Conservation (phyloP, 352 stramenopile genomes). For the Pythium insidiosum region DNA sequence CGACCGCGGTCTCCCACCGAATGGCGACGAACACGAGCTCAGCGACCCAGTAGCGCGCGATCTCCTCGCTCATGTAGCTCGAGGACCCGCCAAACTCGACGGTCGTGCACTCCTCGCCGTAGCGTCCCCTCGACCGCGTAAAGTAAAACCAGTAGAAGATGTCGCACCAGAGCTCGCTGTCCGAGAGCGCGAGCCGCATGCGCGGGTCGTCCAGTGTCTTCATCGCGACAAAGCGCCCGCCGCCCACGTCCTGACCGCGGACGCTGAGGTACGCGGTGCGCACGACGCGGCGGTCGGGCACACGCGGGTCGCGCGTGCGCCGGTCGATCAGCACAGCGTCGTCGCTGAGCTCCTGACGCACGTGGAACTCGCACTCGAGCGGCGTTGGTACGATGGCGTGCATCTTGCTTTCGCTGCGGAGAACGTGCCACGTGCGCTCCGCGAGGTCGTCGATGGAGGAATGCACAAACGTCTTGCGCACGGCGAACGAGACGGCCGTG, state of each 20-base stretch:
- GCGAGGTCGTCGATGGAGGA: no score
- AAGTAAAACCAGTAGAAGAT: constrained; percentile 66
- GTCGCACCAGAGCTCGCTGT: constrained; percentile 47
- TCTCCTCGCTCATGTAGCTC: constrained; percentile 38
- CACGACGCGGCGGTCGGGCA: constrained; percentile 19
- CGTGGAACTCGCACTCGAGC: constrained; percentile 30
- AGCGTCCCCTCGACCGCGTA: constrained; percentile 4
- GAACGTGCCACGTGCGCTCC: no score
- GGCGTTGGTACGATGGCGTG: no score
- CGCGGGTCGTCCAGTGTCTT: constrained; percentile 50
- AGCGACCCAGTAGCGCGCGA: constrained; percentile 34
- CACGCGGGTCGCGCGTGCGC: constrained; percentile 23
- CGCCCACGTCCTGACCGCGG: constrained; percentile 16
- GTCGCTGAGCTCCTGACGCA: constrained; percentile 33
- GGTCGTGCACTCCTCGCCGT: background rate
- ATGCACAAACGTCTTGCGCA: no score
- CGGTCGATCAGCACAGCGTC: constrained; percentile 41
- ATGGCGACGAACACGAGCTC: no score
- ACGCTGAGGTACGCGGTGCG: constrained; percentile 46
- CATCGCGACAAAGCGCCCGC: constrained; percentile 32
- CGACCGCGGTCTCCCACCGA: no score
- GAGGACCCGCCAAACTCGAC: constrained; percentile 42
- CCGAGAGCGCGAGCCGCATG: constrained; percentile 27
- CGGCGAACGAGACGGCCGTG: no score
- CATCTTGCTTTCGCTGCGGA: no score